A percentile compares a stretch with the other conserved stretches of the same genome.
phyloP scores from a whole-genome alignment of 2,329 filamentous ascomycete genomes.

The Colletotrichum caudatum region DNA sequence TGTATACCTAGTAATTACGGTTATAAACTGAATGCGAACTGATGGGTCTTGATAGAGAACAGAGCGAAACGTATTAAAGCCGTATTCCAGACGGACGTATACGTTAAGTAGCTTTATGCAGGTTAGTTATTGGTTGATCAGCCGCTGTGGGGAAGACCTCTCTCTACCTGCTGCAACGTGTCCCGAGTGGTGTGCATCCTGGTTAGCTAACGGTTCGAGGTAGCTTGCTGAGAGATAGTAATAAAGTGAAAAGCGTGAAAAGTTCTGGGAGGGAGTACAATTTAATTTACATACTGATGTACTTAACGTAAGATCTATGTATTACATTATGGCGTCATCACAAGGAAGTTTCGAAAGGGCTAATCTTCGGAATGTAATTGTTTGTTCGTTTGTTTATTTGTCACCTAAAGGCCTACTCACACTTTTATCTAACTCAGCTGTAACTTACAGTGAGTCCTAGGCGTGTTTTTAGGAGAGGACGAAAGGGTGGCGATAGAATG shows the following conservation, averaged over 20 bases:
- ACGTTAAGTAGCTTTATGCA: not conserved
- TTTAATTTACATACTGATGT: not conserved
- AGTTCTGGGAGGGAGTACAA: not conserved
- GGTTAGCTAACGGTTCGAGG: too few species aligned
- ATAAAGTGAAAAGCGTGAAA: not conserved
- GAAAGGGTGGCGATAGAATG: too few species aligned
- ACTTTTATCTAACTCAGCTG: not conserved
- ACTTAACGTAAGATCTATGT: not conserved
- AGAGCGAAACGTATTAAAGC: not conserved
- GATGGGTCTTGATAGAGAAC: not conserved
- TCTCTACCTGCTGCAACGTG: too few species aligned
- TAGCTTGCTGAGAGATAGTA: too few species aligned
- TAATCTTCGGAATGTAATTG: not conserved
- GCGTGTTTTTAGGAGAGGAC: not conserved
- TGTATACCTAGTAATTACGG: not conserved
- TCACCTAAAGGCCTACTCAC: not conserved
- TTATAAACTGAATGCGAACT: not conserved
- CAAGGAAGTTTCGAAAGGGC: not conserved
- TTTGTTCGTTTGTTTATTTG: not conserved
- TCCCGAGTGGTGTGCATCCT: not conserved
- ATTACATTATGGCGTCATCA: not conserved
- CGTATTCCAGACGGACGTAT: not conserved
- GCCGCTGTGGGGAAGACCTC: not conserved
- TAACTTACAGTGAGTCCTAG: not conserved
- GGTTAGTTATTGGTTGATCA: constrained; percentile 1